phyloP scores from a whole-genome alignment of 1,284 basidiomycete species.

The Puccinia coronata region DNA sequence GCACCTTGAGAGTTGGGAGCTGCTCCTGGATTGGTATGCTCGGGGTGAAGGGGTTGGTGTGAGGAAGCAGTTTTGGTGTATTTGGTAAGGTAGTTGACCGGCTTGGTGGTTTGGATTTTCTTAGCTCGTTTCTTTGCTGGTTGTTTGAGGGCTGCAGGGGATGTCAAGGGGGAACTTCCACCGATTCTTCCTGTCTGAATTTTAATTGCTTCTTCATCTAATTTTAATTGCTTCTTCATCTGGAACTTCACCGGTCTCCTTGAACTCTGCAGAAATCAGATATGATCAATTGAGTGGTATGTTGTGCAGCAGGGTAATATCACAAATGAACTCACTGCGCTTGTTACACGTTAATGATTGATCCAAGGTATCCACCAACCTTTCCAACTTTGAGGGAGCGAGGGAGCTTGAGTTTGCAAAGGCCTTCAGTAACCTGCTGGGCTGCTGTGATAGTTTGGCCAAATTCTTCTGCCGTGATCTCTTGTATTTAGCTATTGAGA shows the following conservation, averaged over 20 bases:
- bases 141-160: too few relatives aligned
- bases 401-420: background rate
- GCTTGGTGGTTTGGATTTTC: too few relatives aligned
- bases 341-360: background rate
- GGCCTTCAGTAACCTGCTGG: background rate
- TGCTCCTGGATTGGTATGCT: background rate
- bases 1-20: background rate
- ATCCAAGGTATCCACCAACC: too few relatives aligned
- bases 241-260: slow-evolving; percentile 14
- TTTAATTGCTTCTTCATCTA: too few relatives aligned
- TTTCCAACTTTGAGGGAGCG: too few relatives aligned
- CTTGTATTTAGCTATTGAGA: background rate
- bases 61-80: background rate
- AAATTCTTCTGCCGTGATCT: background rate
- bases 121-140: too few relatives aligned
- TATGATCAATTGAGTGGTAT: too few relatives aligned
- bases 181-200: too few relatives aligned
- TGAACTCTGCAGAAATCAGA: background rate
- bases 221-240: too few relatives aligned
- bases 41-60: background rate
- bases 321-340: background rate
- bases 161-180: background rate
- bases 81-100: background rate
- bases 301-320: too few relatives aligned
- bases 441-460: too few relatives aligned